Evolutionary conservation across 2,329 filamentous ascomycete genomes (phyloP).

Genomic region (Curvularia spicifera): DNA sequence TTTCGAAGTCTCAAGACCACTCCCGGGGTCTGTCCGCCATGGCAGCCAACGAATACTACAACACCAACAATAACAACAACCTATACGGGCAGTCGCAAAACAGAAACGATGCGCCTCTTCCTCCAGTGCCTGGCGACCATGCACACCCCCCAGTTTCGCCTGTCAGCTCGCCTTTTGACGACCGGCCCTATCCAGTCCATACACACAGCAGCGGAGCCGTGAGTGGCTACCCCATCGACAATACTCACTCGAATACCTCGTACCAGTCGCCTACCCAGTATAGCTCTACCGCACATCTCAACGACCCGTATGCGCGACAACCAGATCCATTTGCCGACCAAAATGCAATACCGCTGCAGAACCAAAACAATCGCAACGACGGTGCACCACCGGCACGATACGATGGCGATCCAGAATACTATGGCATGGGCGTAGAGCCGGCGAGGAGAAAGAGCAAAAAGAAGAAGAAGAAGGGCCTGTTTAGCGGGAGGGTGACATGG

Average conservation of each 20-base stretch:
- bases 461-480: slow-evolving; percentile 61
- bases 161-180: slow-evolving; percentile 42
- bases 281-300: slow-evolving; percentile 42
- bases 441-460: slow-evolving; percentile 33
- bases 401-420: slow-evolving; percentile 50
- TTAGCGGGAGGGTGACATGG: slow-evolving; percentile 70
- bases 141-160: slow-evolving; percentile 45
- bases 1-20: slow-evolving; percentile 1
- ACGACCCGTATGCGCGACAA: slow-evolving; percentile 47
- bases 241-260: slow-evolving; percentile 61
- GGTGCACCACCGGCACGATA: slow-evolving; percentile 44
- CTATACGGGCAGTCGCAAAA: slow-evolving; percentile 39
- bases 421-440: slow-evolving; percentile 27
- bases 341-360: slow-evolving; percentile 57
- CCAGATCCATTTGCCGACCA: slow-evolving; percentile 60
- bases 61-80: slow-evolving; percentile 64
- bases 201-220: slow-evolving; percentile 55
- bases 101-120: slow-evolving; percentile 48
- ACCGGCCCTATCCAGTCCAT: slow-evolving; percentile 52
- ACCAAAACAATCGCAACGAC: slow-evolving; percentile 49
- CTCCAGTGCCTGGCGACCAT: slow-evolving; percentile 38
- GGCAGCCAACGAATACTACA: slow-evolving; percentile 68
- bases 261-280: slow-evolving; percentile 30
- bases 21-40: slow-evolving; percentile 35
- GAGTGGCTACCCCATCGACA: slow-evolving; percentile 59